phyloP scores from a whole-genome alignment of 352 stramenopile species.

The Phytophthora niederhauseri region DNA sequence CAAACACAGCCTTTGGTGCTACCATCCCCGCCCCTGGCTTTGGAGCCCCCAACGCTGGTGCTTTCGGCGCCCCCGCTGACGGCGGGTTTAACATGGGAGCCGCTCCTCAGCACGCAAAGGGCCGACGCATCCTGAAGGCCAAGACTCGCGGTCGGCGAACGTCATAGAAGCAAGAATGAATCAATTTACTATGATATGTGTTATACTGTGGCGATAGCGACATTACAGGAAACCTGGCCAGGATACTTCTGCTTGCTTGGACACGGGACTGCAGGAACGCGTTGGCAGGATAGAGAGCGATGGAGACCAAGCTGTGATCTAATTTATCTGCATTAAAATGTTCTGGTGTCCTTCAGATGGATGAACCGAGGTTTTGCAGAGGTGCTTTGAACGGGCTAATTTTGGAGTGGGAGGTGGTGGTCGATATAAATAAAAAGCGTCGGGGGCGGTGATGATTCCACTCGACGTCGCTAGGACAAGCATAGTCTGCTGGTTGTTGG shows the following conservation, averaged over 20 bases:
- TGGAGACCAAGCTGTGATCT: not conserved
- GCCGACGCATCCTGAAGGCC: conserved; percentile 71
- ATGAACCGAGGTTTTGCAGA: not conserved
- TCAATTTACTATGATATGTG: conserved; percentile 36
- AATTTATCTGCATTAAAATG: not conserved
- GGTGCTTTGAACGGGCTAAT: not conserved
- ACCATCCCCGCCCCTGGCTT: conserved; percentile 35
- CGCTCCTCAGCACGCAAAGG: conserved; percentile 52
- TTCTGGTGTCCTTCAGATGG: not conserved
- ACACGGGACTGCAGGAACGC: not conserved
- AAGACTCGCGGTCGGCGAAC: conserved; percentile 37
- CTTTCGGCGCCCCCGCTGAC: conserved; percentile 42
- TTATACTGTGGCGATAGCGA: conserved; percentile 31
- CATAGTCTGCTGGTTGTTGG: not conserved
- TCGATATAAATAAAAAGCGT: conserved; percentile 37
- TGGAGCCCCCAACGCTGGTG: conserved; percentile 36
- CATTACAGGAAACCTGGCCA: conserved; percentile 5
- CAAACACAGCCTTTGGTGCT: conserved; percentile 31
- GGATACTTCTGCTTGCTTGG: not conserved
- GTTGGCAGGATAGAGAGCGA: not conserved
- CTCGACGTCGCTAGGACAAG: not conserved
- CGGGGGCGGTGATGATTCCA: not conserved
- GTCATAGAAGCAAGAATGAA: conserved; percentile 47
- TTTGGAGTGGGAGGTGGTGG: not conserved
- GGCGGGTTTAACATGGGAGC: conserved; percentile 75